phyloP scores from a whole-genome alignment of 202 grass and related monocot genomes.

The Carex sylvatica region DNA sequence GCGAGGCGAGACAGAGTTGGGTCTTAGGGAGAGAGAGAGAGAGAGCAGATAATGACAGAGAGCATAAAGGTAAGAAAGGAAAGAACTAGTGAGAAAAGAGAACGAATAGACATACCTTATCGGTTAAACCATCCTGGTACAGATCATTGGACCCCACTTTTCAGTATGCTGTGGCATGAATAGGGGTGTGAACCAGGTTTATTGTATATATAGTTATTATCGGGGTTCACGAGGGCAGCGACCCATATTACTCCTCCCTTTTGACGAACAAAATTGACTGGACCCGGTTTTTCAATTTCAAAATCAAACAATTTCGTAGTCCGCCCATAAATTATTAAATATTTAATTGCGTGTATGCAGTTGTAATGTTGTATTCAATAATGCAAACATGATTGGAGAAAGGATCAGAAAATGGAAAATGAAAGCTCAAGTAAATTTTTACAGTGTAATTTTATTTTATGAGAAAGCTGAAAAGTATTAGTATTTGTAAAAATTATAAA shows the following conservation, averaged over 20 bases:
- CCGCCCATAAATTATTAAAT: background rate
- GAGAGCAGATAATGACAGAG: slow-evolving; percentile 38
- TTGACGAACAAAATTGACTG: slow-evolving; percentile 12
- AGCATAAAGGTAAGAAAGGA: slow-evolving; percentile 30
- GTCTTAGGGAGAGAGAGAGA: slow-evolving; percentile 26
- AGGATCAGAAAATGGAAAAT: no score
- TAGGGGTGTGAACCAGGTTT: background rate
- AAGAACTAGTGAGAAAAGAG: slow-evolving; percentile 18
- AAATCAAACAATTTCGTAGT: background rate
- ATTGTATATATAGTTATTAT: background rate
- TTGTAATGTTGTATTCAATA: background rate
- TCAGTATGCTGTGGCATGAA: background rate
- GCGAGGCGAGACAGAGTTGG: background rate
- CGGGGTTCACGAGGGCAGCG: slow-evolving; percentile 30
- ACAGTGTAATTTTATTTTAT: no score
- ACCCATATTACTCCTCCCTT: slow-evolving; percentile 26
- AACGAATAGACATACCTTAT: slow-evolving; percentile 27
- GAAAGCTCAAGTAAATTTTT: no score
- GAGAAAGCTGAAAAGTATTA: no score
- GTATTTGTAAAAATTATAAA: no score
- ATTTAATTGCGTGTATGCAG: background rate
- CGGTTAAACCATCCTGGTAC: background rate
- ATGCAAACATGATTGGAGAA: background rate
- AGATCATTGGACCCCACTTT: background rate
- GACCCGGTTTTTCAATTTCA: slow-evolving; percentile 23